A percentile compares a stretch with the other conserved stretches of the same genome.
phyloP scores from a whole-genome alignment of 805 yeast genomes.

The Grigorovia jiainica region DNA sequence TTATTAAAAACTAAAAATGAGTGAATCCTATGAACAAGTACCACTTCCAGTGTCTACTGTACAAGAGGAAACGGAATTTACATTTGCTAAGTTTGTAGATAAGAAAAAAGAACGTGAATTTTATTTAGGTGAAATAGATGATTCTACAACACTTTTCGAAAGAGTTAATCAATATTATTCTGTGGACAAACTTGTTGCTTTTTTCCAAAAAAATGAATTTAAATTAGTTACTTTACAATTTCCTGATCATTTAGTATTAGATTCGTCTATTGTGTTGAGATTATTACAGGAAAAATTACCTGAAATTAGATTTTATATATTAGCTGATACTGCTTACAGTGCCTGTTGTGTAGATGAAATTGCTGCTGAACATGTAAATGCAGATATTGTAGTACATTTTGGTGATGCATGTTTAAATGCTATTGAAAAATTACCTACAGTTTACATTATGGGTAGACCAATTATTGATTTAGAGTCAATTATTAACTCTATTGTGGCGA shows the following conservation, averaged over 20 bases:
- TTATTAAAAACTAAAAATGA: no score
- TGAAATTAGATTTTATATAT: conserved; percentile 48
- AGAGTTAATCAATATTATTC: conserved; percentile 45
- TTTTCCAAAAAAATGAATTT: conserved; percentile 28
- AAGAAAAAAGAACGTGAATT: conserved; percentile 18
- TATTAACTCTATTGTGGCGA: conserved; percentile 32
- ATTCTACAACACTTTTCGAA: conserved; percentile 23
- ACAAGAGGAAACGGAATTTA: conserved; percentile 52
- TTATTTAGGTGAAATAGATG: conserved; percentile 21
- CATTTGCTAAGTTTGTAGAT: conserved; percentile 36
- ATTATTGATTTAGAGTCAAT: conserved; percentile 36
- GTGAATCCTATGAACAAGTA: conserved; percentile 11
- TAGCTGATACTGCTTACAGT: conserved; percentile 94
- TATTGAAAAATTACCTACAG: conserved; percentile 60
- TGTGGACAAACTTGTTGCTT: conserved; percentile 37
- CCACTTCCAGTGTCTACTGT: conserved; percentile 72
- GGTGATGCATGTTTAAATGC: conserved; percentile 92
- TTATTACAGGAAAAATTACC: conserved; percentile 36
- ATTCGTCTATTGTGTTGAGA: conserved; percentile 63
- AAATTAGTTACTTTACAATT: conserved; percentile 73
- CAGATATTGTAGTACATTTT: conserved; percentile 82
- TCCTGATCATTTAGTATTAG: conserved; percentile 73
- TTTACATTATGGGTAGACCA: conserved; percentile 72
- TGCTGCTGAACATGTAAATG: conserved; percentile 85
- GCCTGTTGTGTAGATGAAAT: conserved; percentile 95